Conservation (phyloP, 2,329 filamentous ascomycete genomes). For the Ophidiomyces ophidiicola region DNA sequence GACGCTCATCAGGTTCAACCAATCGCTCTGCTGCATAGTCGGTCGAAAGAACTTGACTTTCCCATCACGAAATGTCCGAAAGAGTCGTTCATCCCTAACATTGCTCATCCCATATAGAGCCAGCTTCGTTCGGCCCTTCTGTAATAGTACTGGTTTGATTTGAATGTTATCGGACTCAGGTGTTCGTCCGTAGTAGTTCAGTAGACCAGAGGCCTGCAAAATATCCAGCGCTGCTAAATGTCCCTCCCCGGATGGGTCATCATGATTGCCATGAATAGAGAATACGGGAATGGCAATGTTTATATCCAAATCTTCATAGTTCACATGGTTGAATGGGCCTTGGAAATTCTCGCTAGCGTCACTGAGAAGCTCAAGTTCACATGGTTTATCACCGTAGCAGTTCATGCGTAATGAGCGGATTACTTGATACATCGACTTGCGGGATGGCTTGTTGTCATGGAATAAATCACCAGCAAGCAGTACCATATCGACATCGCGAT, state of each 20-base stretch:
- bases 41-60: constrained; percentile 91
- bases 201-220: constrained; percentile 74
- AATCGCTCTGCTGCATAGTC: constrained; percentile 65
- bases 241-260: constrained; percentile 93
- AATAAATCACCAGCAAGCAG: constrained; percentile 89
- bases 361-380: constrained; percentile 85
- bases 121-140: constrained; percentile 86
- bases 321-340: constrained; percentile 82
- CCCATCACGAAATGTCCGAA: constrained; percentile 81
- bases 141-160: constrained; percentile 79
- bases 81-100: constrained; percentile 86
- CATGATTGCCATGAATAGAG: constrained; percentile 96
- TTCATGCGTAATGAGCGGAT: constrained; percentile 90
- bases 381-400: constrained; percentile 89
- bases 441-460: constrained; percentile 93
- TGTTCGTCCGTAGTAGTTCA: constrained; percentile 92
- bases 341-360: constrained; percentile 87
- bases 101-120: constrained; percentile 92
- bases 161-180: constrained; percentile 88
- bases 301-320: constrained; percentile 95
- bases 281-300: constrained; percentile 96
- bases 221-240: constrained; percentile 84
- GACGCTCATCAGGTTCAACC: constrained; percentile 91
- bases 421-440: constrained; percentile 92
- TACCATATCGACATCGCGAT: constrained; percentile 93